Evolutionary conservation across 202 grass and related monocot genomes (phyloP).

Genomic region (Schoenoplectus triqueter): DNA sequence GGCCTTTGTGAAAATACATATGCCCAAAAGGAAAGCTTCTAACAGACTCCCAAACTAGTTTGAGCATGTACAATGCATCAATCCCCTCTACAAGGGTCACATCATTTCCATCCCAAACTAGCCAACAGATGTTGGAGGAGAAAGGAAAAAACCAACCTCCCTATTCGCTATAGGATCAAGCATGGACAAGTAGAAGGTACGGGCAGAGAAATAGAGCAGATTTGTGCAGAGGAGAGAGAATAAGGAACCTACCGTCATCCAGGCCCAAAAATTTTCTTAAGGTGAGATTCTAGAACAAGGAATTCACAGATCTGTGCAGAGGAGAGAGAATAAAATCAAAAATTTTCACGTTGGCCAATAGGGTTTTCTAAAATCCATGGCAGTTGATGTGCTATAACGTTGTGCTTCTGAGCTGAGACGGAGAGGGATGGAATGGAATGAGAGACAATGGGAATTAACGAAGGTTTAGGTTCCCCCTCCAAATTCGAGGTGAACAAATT

Average conservation of each 20-base stretch:
- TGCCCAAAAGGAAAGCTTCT: background rate
- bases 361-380: background rate
- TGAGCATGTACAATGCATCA: background rate
- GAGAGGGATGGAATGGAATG: no score
- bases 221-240: no score
- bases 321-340: background rate
- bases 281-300: background rate
- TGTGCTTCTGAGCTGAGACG: no score
- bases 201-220: background rate
- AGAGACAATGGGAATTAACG: no score
- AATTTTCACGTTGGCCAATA: background rate
- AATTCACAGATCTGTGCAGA: background rate
- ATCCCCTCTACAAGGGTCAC: background rate
- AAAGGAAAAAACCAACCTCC: background rate
- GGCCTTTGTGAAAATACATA: background rate
- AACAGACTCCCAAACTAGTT: background rate
- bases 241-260: no score
- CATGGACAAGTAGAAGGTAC: background rate
- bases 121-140: background rate
- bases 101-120: background rate
- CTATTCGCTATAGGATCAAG: background rate
- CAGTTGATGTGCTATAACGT: background rate
- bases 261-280: background rate
- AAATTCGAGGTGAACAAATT: no score
- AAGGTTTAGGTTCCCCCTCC: no score